Conservation (phyloP, 1,284 basidiomycete species). For the Mycosarcoma maydis region DNA sequence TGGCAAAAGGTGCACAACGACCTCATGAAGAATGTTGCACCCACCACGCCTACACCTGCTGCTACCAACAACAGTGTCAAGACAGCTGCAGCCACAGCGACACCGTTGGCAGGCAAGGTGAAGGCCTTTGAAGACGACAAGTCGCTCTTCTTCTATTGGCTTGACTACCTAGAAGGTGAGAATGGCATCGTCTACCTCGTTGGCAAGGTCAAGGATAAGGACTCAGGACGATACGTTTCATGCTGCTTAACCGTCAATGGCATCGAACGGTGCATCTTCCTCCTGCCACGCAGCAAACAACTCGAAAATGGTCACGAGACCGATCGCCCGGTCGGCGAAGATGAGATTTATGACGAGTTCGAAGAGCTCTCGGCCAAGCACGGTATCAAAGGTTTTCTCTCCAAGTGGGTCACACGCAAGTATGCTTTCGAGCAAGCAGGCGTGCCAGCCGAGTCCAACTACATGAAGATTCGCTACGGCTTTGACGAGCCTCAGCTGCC, state of each 20-base stretch:
- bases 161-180: slow-evolving; percentile 61
- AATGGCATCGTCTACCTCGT: slow-evolving; percentile 64
- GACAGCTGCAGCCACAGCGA: slow-evolving; percentile 14
- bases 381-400: slow-evolving; percentile 77
- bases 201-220: slow-evolving; percentile 64
- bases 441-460: slow-evolving; percentile 83
- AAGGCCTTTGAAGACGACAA: slow-evolving; percentile 55
- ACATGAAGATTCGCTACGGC: slow-evolving; percentile 77
- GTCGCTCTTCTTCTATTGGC: slow-evolving; percentile 64
- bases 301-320: slow-evolving; percentile 74
- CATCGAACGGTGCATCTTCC: slow-evolving; percentile 90
- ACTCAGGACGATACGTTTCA: slow-evolving; percentile 76
- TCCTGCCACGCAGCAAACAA: slow-evolving; percentile 74
- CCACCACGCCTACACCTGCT: slow-evolving; percentile 23
- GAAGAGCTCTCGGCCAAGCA: slow-evolving; percentile 79
- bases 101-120: slow-evolving; percentile 38
- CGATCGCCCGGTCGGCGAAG: slow-evolving; percentile 70
- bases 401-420: slow-evolving; percentile 80
- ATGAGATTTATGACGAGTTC: slow-evolving; percentile 85
- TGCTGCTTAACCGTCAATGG: slow-evolving; percentile 87
- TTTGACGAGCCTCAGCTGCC: slow-evolving; percentile 70
- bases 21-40: slow-evolving; percentile 45
- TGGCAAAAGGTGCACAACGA: slow-evolving; percentile 55
- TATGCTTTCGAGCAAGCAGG: slow-evolving; percentile 91
- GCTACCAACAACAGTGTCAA: slow-evolving; percentile 18